These are phyloP conservation scores for Pestalotiopsis sp. DNA, from an alignment of 2,329 filamentous ascomycete species.

Conservation along the genomic window DNA sequence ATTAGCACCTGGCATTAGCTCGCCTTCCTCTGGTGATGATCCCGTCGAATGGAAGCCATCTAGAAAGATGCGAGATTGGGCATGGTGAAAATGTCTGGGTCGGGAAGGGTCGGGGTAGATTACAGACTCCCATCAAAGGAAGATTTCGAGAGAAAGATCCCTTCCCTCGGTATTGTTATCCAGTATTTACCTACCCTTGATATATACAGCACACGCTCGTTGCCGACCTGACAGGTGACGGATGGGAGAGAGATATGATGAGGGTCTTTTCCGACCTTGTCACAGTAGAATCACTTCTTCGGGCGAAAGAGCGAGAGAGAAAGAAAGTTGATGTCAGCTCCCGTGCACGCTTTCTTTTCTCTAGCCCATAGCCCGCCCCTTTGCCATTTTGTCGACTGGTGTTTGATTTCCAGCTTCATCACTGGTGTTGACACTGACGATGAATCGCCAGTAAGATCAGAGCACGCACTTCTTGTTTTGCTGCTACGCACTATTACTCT, in stretches of 20 bases:
- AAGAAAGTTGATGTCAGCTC: background rate
- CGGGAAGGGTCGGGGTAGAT: background rate
- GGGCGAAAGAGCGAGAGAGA: background rate
- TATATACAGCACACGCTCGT: background rate
- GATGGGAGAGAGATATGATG: background rate
- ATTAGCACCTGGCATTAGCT: constrained; percentile 4
- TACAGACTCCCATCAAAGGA: background rate
- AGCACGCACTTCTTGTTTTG: no score
- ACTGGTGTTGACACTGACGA: background rate
- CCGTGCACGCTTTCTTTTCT: background rate
- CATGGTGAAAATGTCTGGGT: background rate
- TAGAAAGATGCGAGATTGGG: constrained; percentile 12
- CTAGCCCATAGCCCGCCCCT: background rate
- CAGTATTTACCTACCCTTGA: background rate
- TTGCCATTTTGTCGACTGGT: background rate
- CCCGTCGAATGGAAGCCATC: constrained; percentile 7
- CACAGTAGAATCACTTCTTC: background rate
- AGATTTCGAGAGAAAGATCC: background rate
- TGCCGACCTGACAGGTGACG: background rate
- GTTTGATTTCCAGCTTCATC: background rate
- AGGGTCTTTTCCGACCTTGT: background rate
- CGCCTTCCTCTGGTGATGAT: background rate
- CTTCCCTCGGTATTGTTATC: background rate
- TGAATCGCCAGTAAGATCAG: no score
- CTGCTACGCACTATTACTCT: no score